These are phyloP conservation scores for Colletotrichum sp. DNA, from an alignment of 2,329 filamentous ascomycete genomes.

Conservation along the genomic window DNA sequence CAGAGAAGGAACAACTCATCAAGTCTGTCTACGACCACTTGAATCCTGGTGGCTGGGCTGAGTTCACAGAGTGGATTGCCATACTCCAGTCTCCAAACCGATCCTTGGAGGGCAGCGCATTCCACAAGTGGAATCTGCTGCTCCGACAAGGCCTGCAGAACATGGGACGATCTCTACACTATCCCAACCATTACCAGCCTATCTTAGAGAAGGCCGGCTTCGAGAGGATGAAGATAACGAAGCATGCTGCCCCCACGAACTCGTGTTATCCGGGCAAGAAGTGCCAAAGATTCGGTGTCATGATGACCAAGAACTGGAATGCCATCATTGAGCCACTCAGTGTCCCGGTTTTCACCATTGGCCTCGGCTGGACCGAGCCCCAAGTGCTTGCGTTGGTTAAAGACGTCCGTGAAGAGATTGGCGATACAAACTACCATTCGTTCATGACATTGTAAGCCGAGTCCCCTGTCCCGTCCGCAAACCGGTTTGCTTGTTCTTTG, in stretches of 20 bases:
- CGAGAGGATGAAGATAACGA: constrained; percentile 28
- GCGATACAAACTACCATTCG: constrained; percentile 36
- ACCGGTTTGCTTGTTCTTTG: constrained; percentile 27
- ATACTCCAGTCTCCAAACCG: constrained; percentile 34
- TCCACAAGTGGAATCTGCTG: constrained; percentile 33
- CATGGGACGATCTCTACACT: constrained; percentile 35
- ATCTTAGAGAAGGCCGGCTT: constrained; percentile 28
- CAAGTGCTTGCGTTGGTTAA: constrained; percentile 37
- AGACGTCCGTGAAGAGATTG: constrained; percentile 37
- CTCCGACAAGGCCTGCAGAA: constrained; percentile 30
- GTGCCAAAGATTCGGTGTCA: constrained; percentile 30
- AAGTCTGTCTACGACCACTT: constrained; percentile 35
- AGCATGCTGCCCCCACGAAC: constrained; percentile 31
- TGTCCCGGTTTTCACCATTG: constrained; percentile 41
- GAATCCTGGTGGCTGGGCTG: constrained; percentile 22
- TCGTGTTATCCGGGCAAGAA: constrained; percentile 33
- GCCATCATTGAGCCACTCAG: constrained; percentile 30
- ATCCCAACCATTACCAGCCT: constrained; percentile 27
- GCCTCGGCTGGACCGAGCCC: constrained; percentile 36
- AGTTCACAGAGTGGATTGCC: constrained; percentile 39
- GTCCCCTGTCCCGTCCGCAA: constrained; percentile 22
- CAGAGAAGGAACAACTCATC: constrained; percentile 28
- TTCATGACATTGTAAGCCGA: constrained; percentile 42
- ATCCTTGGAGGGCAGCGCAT: constrained; percentile 33
- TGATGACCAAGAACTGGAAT: constrained; percentile 32